phyloP scores from a whole-genome alignment of 495 filamentous ascomycete species.

The Aspergillus bridgeri region DNA sequence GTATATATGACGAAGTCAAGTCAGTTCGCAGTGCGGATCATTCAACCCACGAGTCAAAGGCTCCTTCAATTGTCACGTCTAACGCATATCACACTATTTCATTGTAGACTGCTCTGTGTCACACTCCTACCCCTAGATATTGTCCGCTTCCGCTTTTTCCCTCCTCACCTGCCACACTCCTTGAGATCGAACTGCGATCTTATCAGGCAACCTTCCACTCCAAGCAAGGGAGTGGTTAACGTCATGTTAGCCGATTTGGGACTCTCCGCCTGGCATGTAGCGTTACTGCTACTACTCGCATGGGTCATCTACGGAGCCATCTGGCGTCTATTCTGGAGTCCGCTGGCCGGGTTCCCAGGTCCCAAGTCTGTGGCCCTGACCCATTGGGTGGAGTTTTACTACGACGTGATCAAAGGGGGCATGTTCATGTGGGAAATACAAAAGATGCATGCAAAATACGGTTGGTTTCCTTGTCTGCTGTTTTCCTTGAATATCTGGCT shows the following conservation, averaged over 20 bases:
- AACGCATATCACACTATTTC: too few species aligned
- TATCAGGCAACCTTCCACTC: too few species aligned
- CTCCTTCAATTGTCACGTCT: too few species aligned
- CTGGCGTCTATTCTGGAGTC: not conserved
- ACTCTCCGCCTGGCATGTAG: not conserved
- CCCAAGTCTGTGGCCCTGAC: not conserved
- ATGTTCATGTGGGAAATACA: conserved; percentile 2
- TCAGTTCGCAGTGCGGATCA: too few species aligned
- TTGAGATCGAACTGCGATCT: too few species aligned
- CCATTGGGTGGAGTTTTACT: not conserved
- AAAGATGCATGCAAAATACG: conserved; percentile 1
- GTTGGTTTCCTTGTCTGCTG: not conserved
- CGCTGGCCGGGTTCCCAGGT: not conserved
- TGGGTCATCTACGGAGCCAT: not conserved
- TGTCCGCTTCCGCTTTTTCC: too few species aligned
- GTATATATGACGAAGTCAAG: too few species aligned
- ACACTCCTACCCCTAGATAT: too few species aligned
- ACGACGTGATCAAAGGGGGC: not conserved
- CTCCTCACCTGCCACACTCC: too few species aligned
- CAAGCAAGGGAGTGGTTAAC: not conserved
- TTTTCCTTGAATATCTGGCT: not conserved
- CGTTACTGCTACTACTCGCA: not conserved
- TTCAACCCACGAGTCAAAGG: too few species aligned
- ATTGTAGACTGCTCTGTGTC: too few species aligned
- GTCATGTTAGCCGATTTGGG: not conserved